Conservation (phyloP, 1,284 basidiomycete species). For the Microbotryomycetes sp. region DNA sequence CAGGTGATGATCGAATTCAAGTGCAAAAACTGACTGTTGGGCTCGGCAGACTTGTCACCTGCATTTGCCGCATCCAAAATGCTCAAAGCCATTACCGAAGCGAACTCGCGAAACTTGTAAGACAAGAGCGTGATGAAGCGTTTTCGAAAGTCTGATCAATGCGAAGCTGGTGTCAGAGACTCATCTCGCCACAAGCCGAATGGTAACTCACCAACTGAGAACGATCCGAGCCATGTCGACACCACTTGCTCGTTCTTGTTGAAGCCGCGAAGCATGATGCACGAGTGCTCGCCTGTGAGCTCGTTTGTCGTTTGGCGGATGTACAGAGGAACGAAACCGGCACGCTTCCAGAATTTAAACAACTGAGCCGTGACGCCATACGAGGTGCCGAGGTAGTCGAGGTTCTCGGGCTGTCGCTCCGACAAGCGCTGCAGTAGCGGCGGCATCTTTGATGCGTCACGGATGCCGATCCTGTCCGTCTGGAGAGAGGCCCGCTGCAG, state of each 20-base stretch:
- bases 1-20: neutral
- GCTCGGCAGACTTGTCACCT: constrained; percentile 43
- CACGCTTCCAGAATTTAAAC: constrained; percentile 93
- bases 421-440: constrained; percentile 85
- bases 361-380: constrained; percentile 88
- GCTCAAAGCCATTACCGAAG: constrained; percentile 75
- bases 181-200: no score
- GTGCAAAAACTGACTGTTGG: constrained; percentile 9
- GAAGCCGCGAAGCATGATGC: constrained; percentile 83
- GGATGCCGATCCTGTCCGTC: constrained; percentile 67
- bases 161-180: neutral
- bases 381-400: constrained; percentile 95
- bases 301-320: constrained; percentile 90
- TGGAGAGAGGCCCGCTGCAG: constrained; percentile 45
- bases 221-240: constrained; percentile 71
- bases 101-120: constrained; percentile 91
- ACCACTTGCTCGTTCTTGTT: constrained; percentile 50
- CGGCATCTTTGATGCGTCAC: constrained; percentile 75
- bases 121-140: constrained; percentile 85
- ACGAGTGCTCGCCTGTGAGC: constrained; percentile 92
- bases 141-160: constrained; percentile 76
- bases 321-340: constrained; percentile 85
- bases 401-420: constrained; percentile 78
- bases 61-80: constrained; percentile 76
- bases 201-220: constrained; percentile 64